Evolutionary conservation across 2,329 filamentous ascomycete species (phyloP).

Genomic region (Penicillium sp.): DNA sequence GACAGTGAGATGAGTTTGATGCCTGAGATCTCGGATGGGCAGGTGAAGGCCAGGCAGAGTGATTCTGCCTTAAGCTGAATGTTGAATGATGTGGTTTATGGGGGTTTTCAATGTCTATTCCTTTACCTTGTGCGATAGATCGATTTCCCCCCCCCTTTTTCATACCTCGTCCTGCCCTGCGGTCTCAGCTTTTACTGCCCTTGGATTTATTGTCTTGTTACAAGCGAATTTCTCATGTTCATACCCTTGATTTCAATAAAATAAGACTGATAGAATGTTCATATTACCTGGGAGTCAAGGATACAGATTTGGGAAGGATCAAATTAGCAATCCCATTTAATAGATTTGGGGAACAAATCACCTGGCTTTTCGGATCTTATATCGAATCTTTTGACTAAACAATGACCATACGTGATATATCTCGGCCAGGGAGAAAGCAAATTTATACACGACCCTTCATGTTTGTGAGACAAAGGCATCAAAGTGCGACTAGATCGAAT

Average conservation of each 20-base stretch:
- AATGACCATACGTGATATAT: not conserved
- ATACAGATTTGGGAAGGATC: not conserved
- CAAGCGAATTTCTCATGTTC: not conserved
- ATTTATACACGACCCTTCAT: not conserved
- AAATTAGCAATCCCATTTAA: not conserved
- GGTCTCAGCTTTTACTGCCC: not conserved
- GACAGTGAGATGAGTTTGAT: not conserved
- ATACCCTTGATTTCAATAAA: not conserved
- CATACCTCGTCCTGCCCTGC: not conserved
- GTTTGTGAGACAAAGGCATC: not conserved
- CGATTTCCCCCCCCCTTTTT: not conserved
- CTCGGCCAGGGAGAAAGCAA: not conserved
- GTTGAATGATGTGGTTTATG: not conserved
- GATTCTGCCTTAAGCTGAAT: not conserved
- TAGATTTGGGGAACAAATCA: not conserved
- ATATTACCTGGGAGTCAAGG: not conserved
- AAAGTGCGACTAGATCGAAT: not conserved
- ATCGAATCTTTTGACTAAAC: not conserved
- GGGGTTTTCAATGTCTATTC: not conserved
- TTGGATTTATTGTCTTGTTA: not conserved
- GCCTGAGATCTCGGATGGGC: not conserved
- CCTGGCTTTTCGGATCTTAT: not conserved
- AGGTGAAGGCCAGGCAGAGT: not conserved
- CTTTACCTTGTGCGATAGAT: not conserved
- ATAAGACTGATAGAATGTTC: not conserved